Evolutionary conservation across 805 yeast species (phyloP).

Genomic region (Myxozyma kluyveri): DNA sequence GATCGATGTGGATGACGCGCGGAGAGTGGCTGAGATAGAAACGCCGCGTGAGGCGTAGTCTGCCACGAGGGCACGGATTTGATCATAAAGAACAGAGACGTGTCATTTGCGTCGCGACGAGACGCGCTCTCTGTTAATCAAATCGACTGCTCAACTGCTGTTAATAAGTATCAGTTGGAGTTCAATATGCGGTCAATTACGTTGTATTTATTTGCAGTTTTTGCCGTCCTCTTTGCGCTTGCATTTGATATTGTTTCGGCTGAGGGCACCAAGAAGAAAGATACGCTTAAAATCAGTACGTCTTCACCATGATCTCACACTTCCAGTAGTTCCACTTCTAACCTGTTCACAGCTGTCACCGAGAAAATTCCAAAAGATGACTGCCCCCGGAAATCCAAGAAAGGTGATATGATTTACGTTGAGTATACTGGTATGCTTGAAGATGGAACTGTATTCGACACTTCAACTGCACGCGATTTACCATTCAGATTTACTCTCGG

Average conservation of each 20-base stretch:
- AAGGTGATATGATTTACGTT: conserved; percentile 68
- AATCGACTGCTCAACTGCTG: neutral
- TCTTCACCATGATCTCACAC: neutral
- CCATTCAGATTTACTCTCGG: conserved; percentile 79
- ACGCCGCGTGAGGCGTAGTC: neutral
- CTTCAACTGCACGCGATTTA: conserved; percentile 58
- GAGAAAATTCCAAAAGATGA: conserved; percentile 19
- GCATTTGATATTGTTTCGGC: neutral
- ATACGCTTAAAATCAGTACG: conserved; percentile 17
- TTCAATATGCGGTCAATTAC: neutral
- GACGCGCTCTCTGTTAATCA: neutral
- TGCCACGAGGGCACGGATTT: neutral
- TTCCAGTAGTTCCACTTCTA: neutral
- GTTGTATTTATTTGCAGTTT: neutral
- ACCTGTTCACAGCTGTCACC: conserved; percentile 8
- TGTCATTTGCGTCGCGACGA: neutral
- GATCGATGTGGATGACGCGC: no score
- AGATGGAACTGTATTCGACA: conserved; percentile 72
- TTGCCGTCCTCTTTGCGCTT: neutral
- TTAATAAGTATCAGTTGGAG: neutral
- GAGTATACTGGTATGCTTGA: conserved; percentile 74
- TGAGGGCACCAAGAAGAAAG: neutral
- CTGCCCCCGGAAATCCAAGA: conserved; percentile 46
- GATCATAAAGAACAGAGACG: neutral
- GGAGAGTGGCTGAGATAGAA: neutral